Percentiles rank a stretch among this genome's conserved stretches.
phyloP scores from a whole-genome alignment of 768 basidiomycete genomes.

The Mycena metata region DNA sequence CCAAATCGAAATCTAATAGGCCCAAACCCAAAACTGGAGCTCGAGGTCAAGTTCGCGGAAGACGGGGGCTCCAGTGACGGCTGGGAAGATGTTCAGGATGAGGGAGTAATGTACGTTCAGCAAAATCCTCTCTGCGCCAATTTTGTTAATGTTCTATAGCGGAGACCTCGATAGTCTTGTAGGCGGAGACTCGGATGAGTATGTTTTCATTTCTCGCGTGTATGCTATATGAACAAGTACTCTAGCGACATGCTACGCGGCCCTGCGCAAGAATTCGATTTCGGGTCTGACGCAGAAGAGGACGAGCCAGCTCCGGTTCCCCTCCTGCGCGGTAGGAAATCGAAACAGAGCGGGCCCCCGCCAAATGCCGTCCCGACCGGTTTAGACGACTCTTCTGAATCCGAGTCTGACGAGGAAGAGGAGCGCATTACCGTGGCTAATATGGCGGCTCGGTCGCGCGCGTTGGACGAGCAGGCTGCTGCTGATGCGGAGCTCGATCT shows the following conservation, averaged over 20 bases:
- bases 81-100: slow-evolving; percentile 75
- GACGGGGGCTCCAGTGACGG: slow-evolving; percentile 58
- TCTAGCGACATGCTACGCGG: slow-evolving; percentile 64
- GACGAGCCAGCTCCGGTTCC: slow-evolving; percentile 55
- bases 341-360: slow-evolving; percentile 65
- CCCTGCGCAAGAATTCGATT: slow-evolving; percentile 71
- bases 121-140: slow-evolving; percentile 52
- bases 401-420: slow-evolving; percentile 57
- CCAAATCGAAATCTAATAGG: slow-evolving; percentile 43
- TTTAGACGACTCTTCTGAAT: slow-evolving; percentile 64
- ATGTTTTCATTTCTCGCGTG: slow-evolving; percentile 35
- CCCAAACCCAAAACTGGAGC: slow-evolving; percentile 44
- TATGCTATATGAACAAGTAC: slow-evolving; percentile 30
- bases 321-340: slow-evolving; percentile 58
- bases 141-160: slow-evolving; percentile 36
- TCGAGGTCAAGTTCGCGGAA: slow-evolving; percentile 42
- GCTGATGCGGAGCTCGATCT: slow-evolving; percentile 78
- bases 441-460: slow-evolving; percentile 85
- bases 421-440: slow-evolving; percentile 79
- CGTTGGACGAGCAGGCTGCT: slow-evolving; percentile 76
- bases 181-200: slow-evolving; percentile 60
- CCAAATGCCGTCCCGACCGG: slow-evolving; percentile 64
- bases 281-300: slow-evolving; percentile 73
- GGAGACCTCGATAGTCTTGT: slow-evolving; percentile 67
- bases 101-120: slow-evolving; percentile 57